phyloP scores from a whole-genome alignment of 805 yeast species.

The Isabelozyma heimii region DNA sequence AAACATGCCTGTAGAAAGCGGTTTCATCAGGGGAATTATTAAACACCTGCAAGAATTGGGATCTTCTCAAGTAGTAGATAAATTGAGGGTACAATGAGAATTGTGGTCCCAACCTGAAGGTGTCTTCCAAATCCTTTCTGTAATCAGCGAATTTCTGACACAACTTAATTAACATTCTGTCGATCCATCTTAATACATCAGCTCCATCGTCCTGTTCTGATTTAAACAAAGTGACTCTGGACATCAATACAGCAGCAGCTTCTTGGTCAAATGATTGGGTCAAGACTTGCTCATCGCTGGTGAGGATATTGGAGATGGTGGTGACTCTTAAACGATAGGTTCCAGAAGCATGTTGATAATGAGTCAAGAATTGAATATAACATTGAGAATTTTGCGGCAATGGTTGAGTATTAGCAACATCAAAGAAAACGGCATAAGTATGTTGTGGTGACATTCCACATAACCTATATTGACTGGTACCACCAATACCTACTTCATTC shows the following conservation, averaged over 20 bases:
- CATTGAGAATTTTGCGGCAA: slow-evolving; percentile 48
- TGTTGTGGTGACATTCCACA: slow-evolving; percentile 83
- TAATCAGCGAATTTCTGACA: slow-evolving; percentile 94
- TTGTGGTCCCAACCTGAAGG: slow-evolving; percentile 80
- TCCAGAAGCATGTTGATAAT: slow-evolving; percentile 95
- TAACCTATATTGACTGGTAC: slow-evolving; percentile 84
- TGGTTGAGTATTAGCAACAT: slow-evolving; percentile 52
- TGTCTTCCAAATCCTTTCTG: slow-evolving; percentile 76
- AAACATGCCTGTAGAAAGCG: slow-evolving; percentile 90
- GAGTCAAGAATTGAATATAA: slow-evolving; percentile 81
- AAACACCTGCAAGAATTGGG: slow-evolving; percentile 93
- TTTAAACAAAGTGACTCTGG: slow-evolving; percentile 86
- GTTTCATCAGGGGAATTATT: slow-evolving; percentile 99
- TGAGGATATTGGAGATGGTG: slow-evolving; percentile 62
- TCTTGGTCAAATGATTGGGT: slow-evolving; percentile 91
- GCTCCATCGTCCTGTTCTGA: slow-evolving; percentile 80
- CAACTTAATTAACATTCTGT: slow-evolving; percentile 82
- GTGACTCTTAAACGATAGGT: slow-evolving; percentile 87
- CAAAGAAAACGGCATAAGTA: slow-evolving; percentile 87
- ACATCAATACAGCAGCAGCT: slow-evolving; percentile 93
- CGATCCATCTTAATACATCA: slow-evolving; percentile 92
- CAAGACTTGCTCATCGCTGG: slow-evolving; percentile 46
- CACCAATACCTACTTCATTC: slow-evolving; percentile 91
- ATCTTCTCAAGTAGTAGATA: slow-evolving; percentile 90
- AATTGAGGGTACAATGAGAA: slow-evolving; percentile 93